Evolutionary conservation across 495 filamentous ascomycete species (phyloP).

Genomic region (Talaromyces ruber): DNA sequence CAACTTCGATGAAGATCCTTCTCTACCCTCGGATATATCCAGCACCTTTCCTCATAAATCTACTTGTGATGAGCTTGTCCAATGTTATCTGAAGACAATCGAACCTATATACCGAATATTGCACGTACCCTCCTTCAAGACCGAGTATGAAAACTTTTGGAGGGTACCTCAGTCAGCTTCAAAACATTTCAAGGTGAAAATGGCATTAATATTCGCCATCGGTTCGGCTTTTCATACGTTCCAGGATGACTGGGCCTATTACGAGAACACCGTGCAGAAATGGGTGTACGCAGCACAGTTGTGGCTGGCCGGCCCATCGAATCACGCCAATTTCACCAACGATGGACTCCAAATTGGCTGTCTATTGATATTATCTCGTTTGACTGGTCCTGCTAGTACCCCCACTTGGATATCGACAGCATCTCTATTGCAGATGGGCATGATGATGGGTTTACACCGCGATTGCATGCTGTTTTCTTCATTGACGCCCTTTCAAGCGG

Average conservation of each 20-base stretch:
- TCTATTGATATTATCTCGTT: slow-evolving; percentile 38
- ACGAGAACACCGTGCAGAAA: slow-evolving; percentile 22
- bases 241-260: slow-evolving; percentile 13
- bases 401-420: slow-evolving; percentile 42
- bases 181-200: slow-evolving; percentile 13
- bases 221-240: slow-evolving; percentile 22
- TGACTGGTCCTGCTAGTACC: slow-evolving; percentile 34
- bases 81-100: slow-evolving; percentile 36
- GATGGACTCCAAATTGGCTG: slow-evolving; percentile 41
- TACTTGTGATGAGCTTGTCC: slow-evolving; percentile 30
- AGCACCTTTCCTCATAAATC: slow-evolving; percentile 11
- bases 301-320: slow-evolving; percentile 42
- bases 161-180: slow-evolving; percentile 18
- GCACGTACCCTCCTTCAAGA: slow-evolving; percentile 38
- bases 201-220: slow-evolving; percentile 16
- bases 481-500: slow-evolving; percentile 35
- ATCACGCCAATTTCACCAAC: slow-evolving; percentile 33
- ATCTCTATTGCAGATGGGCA: slow-evolving; percentile 37
- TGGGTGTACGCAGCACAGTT: slow-evolving; percentile 47
- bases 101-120: slow-evolving; percentile 39
- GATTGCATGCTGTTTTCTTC: slow-evolving; percentile 40
- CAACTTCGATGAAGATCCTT: slow-evolving; percentile 7
- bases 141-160: slow-evolving; percentile 33
- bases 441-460: slow-evolving; percentile 45
- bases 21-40: slow-evolving; percentile 11